phyloP scores from a whole-genome alignment of 2,329 filamentous ascomycete genomes.

The Aspergillus fumigatiaffinis region DNA sequence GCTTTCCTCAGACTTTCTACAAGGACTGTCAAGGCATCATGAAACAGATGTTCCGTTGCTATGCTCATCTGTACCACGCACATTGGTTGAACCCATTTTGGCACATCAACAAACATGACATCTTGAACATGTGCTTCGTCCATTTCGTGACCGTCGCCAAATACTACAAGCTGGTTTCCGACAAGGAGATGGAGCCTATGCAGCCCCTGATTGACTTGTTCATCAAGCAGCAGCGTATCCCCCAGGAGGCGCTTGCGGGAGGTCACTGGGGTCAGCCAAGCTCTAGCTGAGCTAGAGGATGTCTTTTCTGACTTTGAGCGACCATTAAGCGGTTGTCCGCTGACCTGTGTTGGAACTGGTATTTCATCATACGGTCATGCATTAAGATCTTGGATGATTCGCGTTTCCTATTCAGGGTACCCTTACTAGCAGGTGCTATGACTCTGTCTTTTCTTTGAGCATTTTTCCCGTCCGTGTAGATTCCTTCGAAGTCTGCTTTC shows the following conservation, averaged over 20 bases:
- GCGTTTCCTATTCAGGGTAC: constrained; percentile 13
- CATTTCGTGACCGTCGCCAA: constrained; percentile 79
- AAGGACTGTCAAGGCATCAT: constrained; percentile 91
- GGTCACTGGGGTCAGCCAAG: constrained; percentile 41
- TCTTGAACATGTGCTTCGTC: constrained; percentile 82
- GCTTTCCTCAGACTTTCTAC: constrained; percentile 86
- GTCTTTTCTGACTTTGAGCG: constrained; percentile 6
- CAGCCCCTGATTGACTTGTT: constrained; percentile 89
- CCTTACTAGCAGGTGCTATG: constrained; percentile 19
- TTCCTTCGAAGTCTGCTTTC: constrained; percentile 8
- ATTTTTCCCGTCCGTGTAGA: constrained; percentile 35
- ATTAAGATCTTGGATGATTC: constrained; percentile 1
- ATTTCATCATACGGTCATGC: constrained; percentile 18
- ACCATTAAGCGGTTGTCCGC: constrained; percentile 23
- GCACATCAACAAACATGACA: constrained; percentile 66
- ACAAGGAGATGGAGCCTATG: constrained; percentile 92
- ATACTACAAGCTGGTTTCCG: constrained; percentile 76
- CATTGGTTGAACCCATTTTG: constrained; percentile 85
- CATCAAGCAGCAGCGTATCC: constrained; percentile 83
- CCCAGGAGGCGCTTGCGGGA: constrained; percentile 54
- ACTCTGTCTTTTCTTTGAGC: constrained; percentile 25
- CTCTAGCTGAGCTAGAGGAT: constrained; percentile 25
- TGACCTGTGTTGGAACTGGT: constrained; percentile 32
- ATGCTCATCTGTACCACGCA: constrained; percentile 95
- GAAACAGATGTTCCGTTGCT: constrained; percentile 98